These are phyloP conservation scores for Phymatotrichopsis omnivora DNA, from an alignment of 2,329 filamentous ascomycete genomes.

Conservation along the genomic window DNA sequence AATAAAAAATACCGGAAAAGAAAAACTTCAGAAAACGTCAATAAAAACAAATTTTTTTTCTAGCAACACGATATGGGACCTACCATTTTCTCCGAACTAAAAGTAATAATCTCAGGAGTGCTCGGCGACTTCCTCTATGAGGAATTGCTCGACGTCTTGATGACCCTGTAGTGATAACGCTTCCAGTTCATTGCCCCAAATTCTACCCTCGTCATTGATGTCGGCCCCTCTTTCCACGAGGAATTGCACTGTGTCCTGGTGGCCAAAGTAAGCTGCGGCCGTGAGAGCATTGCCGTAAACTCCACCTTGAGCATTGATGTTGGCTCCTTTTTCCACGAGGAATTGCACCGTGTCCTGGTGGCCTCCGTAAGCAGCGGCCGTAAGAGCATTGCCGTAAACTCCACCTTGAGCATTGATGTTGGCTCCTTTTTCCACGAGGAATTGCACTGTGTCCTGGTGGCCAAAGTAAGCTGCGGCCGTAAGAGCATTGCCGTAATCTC, in stretches of 20 bases:
- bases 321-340: neutral
- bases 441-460: neutral
- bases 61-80: too few relatives aligned
- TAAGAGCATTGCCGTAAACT: neutral
- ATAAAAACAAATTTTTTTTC: too few relatives aligned
- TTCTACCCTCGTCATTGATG: neutral
- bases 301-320: neutral
- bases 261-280: neutral
- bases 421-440: neutral
- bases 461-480: neutral
- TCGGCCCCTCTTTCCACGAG: neutral
- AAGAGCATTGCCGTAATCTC: neutral
- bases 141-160: neutral
- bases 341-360: neutral
- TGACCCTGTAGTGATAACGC: neutral
- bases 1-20: too few relatives aligned
- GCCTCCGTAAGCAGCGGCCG: neutral
- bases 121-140: neutral
- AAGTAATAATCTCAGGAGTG: too few relatives aligned
- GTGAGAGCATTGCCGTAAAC: neutral
- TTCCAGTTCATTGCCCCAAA: neutral
- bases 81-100: too few relatives aligned
- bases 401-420: conserved; percentile 8
- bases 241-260: neutral
- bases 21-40: too few relatives aligned